Evolutionary conservation across 305 asterid species (phyloP).

Genomic region (Fraxinus nigra): DNA sequence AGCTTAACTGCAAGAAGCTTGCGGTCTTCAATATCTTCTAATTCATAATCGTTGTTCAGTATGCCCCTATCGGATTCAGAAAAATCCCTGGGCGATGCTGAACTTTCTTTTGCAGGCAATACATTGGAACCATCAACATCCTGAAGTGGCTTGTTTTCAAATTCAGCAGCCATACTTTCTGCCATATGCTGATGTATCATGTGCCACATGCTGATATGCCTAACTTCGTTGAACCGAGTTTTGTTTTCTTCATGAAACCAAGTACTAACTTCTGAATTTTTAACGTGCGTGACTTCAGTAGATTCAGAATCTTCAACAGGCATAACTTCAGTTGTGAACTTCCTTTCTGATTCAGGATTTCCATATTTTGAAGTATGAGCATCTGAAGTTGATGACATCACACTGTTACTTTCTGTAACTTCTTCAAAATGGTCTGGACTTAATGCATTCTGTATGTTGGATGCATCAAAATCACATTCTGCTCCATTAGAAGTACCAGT

Average conservation of each 20-base stretch:
- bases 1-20: slow-evolving; percentile 75
- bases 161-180: slow-evolving; percentile 40
- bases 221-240: slow-evolving; percentile 43
- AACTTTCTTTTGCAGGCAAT: slow-evolving; percentile 22
- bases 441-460: not conserved
- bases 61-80: slow-evolving; percentile 31
- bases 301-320: not conserved
- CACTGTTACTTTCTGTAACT: slow-evolving; percentile 1
- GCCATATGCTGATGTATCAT: slow-evolving; percentile 72
- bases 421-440: slow-evolving; percentile 17
- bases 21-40: slow-evolving; percentile 57
- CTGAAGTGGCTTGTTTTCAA: slow-evolving; percentile 23
- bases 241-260: slow-evolving; percentile 15
- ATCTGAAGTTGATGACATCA: slow-evolving; percentile 27
- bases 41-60: slow-evolving; percentile 33
- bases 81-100: slow-evolving; percentile 19
- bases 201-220: slow-evolving; percentile 83
- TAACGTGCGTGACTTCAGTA: not conserved
- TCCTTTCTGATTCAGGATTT: not conserved
- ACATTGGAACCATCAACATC: slow-evolving; percentile 26
- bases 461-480: slow-evolving; percentile 10
- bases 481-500: not conserved
- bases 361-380: not conserved
- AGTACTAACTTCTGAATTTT: not conserved
- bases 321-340: not conserved